Conservation (phyloP, 2,329 filamentous ascomycete genomes). For the Calonectria ilicicola region DNA sequence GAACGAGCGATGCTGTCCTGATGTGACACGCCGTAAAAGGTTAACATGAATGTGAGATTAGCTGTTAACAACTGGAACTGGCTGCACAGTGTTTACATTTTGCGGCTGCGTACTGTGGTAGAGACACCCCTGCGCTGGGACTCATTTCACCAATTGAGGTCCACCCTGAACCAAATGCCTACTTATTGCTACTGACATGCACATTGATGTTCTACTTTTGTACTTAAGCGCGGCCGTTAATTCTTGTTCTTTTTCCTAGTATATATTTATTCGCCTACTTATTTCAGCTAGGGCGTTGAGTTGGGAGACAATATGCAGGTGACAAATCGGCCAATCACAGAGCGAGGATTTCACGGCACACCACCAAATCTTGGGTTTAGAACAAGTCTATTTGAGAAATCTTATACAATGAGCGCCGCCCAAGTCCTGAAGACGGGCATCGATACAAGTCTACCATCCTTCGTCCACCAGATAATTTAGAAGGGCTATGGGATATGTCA, state of each 20-base stretch:
- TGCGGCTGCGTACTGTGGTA: constrained; percentile 31
- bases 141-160: constrained; percentile 1
- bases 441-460: constrained; percentile 45
- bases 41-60: constrained; percentile 26
- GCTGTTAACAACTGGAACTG: constrained; percentile 19
- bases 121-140: background rate
- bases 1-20: background rate
- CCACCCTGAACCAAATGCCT: background rate
- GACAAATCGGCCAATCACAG: constrained; percentile 36
- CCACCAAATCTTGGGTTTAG: constrained; percentile 34
- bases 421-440: constrained; percentile 36
- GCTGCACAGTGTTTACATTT: constrained; percentile 17
- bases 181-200: background rate
- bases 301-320: background rate
- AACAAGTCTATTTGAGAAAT: constrained; percentile 52
- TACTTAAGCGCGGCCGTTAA: background rate
- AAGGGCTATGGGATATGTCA: constrained; percentile 52
- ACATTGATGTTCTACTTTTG: too few species aligned
- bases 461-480: constrained; percentile 48
- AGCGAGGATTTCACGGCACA: constrained; percentile 41
- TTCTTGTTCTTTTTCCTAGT: background rate
- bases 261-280: background rate
- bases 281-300: background rate
- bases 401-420: constrained; percentile 52
- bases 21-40: background rate